Evolutionary conservation across 805 yeast genomes (phyloP).

Genomic region (Saccharomycopsis fermentans): DNA sequence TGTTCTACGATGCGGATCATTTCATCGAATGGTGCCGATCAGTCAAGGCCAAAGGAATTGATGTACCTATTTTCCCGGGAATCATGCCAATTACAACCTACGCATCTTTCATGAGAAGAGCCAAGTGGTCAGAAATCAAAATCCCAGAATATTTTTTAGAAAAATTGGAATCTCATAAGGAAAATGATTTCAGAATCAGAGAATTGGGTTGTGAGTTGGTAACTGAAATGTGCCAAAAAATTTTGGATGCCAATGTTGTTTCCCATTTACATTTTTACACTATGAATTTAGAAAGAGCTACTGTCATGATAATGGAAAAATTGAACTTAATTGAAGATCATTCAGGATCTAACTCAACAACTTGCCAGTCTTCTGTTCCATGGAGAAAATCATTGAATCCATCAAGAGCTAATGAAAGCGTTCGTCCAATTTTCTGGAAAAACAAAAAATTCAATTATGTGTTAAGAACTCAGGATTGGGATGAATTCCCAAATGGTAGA

Average conservation of each 20-base stretch:
- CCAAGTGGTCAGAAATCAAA: constrained; percentile 82
- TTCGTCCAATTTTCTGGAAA: constrained; percentile 95
- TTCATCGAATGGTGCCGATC: constrained; percentile 74
- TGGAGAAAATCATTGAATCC: constrained; percentile 89
- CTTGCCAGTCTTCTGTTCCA: constrained; percentile 35
- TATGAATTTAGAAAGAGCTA: constrained; percentile 90
- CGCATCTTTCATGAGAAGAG: constrained; percentile 85
- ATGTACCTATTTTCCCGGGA: constrained; percentile 89
- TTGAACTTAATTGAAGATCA: constrained; percentile 39
- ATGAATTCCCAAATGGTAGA: constrained; percentile 96
- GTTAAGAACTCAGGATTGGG: constrained; percentile 88
- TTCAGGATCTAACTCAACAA: not conserved
- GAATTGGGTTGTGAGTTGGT: constrained; percentile 75
- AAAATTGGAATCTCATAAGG: constrained; percentile 70
- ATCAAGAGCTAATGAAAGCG: constrained; percentile 65
- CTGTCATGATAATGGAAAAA: constrained; percentile 76
- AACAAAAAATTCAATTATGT: constrained; percentile 85
- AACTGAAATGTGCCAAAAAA: constrained; percentile 68
- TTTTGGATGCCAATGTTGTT: constrained; percentile 61
- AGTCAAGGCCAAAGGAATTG: constrained; percentile 55
- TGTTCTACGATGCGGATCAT: constrained; percentile 89
- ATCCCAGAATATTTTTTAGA: constrained; percentile 68
- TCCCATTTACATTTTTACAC: constrained; percentile 93
- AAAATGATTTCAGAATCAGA: constrained; percentile 83
- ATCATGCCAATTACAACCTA: constrained; percentile 98